Base-by-base conservation (phyloP, 2,329 filamentous ascomycete genomes). In the Mycosphaerella arachidis region DNA sequence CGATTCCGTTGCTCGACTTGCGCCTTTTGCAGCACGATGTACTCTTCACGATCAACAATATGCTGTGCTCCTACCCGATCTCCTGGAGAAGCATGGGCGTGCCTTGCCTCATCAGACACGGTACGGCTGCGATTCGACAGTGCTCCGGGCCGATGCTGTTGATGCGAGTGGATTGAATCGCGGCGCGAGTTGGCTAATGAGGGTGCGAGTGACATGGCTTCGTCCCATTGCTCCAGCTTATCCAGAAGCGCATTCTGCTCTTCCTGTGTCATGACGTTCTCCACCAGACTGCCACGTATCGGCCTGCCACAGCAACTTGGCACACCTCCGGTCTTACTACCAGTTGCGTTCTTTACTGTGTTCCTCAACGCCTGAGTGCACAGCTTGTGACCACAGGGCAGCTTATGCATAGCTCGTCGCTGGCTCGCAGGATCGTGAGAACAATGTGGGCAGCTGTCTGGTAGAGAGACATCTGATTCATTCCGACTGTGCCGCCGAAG, bases 271-370 rank as follows among this genome's bases (percentile, higher is more conserved):
- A 75, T 67, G 7, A 76, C 72, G 37, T 68, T 67, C 54, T 76
- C 73, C 9, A 79, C 67, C n/a, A 77, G 63, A 3, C 64, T 62
- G 18, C 71, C 74, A n/a, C 77, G 75, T 18, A 79, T 68, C 1
- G 73, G 72, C 13, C 67, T 71, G 13, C 73, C 74, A 62, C 77
- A 79, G 61, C 77, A 79, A 56, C 67, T 73, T 0, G 77, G 77
- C 9, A 72, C 66, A 8, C 69, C 65, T 53, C 71, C 73, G n/a
- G 58, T 67, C 18, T 68, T 63, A 35, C 71, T 61, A 13, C 65
- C 64, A 8, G 63, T 68, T 29, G 75, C 72, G 31, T 74, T 70
- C 54, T 75, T 71, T 55, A 78, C 72, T 31, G 67, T 71, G 48
- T 70, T 67, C 30, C 72, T 63, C 30, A 75, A 58, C 5, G 70